Conservation (phyloP, 768 basidiomycete species). For the Boletus subcaerulescens region DNA sequence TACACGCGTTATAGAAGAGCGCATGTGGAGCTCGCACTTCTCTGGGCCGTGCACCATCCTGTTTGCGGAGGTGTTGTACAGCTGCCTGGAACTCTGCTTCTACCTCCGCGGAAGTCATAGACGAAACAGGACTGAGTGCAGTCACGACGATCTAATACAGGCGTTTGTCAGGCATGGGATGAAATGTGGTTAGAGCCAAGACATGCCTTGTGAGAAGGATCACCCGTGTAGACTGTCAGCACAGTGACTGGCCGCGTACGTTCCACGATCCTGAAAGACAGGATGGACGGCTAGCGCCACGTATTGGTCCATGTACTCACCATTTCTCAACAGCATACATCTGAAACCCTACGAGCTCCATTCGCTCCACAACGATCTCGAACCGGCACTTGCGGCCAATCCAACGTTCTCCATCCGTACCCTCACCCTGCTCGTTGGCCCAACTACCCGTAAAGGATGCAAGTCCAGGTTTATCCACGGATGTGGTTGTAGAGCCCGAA, state of each 20-base stretch:
- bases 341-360: conserved; percentile 61
- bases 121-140: conserved; percentile 46
- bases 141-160: conserved; percentile 55
- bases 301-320: conserved; percentile 36
- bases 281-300: neutral
- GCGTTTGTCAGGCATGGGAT: conserved; percentile 10
- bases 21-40: conserved; percentile 38
- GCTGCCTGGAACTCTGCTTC: conserved; percentile 59
- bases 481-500: conserved; percentile 30
- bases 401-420: conserved; percentile 38
- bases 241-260: conserved; percentile 57
- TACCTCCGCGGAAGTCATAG: conserved; percentile 42
- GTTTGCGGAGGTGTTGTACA: conserved; percentile 55
- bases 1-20: neutral
- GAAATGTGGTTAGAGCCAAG: neutral
- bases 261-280: conserved; percentile 56
- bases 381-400: conserved; percentile 46
- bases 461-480: conserved; percentile 13
- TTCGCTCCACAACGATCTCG: conserved; percentile 44
- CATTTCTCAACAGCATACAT: conserved; percentile 88
- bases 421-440: conserved; percentile 11
- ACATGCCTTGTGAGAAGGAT: conserved; percentile 61
- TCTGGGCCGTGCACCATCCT: conserved; percentile 71
- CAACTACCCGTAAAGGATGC: conserved; percentile 1
- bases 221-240: conserved; percentile 75